Base-by-base conservation (phyloP, 176 grass and related monocot species). In the Bonia amplexicaulis region DNA sequence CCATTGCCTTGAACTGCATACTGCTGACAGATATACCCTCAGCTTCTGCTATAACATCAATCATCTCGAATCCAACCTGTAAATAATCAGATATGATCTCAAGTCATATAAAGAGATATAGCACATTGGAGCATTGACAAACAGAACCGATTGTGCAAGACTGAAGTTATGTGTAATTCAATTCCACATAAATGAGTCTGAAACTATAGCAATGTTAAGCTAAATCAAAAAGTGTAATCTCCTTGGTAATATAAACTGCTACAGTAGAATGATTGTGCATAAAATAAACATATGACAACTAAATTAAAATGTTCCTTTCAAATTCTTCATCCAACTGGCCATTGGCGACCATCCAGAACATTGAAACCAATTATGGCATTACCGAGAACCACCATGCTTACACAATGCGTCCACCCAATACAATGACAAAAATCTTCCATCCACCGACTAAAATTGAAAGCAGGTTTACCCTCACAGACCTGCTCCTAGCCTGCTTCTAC, bases 31-130 rank as follows among this genome's bases (percentile, higher is more conserved):
- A 84, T 90, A 99, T 91, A 79, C 93, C 91, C 76, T 96, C 93
- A 71, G 91, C 88, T 87, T 99, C 96, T 63, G 96, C 90, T 92
- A 99, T 99, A 85, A 83, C 91, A 92, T 99, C 96, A 53, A 96
- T 87, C 96, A 99, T 94, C 91, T 99, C 91, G 59, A 99, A 99
- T 72, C 96, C 96, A 74, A 99, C 96, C 96, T 96, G 86, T 49
- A 9, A 60, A 87, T 74, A 45, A 59, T 65, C 71, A 67, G 17
- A 54, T 64, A 59, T 22, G 40, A 57, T 37, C 20, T 41, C 58
- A 69, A 79, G 19, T 90, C 41, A 23, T 71, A 57, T 86, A 29
- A 16, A 73, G 49, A 55, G 29, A 60, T 9, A 71, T 20, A 44
- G n/a, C 5, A 40, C 15, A 61, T 27, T 75, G 4, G 16, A 80